Base-by-base conservation (phyloP, 371 early-diverging fungal genomes). In the Mucor racemosus region DNA sequence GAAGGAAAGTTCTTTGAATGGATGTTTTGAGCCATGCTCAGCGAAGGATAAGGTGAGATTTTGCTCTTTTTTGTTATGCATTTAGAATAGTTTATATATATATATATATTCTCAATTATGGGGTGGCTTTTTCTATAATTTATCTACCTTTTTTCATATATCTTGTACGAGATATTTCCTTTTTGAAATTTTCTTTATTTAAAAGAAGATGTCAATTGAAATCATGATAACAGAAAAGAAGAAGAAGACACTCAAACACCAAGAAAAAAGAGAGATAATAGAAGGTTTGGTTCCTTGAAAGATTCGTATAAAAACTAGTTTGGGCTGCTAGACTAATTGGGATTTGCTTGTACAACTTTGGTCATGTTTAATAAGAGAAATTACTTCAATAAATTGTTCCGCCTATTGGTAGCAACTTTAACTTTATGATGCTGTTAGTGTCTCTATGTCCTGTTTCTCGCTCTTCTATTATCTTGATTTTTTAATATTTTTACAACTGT, bases 31-130 rank as follows among this genome's bases (percentile, higher is more conserved):
- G 35, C 68, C 60, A 35, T 84, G 84, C 35, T 60, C 78, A 19
- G 33, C 58, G 9, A 80, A 80, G 64, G 84, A 84, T 60, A 84
- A 84, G 84, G 84, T 84, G 62, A 72, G 75, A 58, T 42, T 17
- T 21, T 66, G 36, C 46, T 34, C 50, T 50, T 41, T 66, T 62
- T 67, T 50, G 61, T 57, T 44, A 17, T 46, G 7, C 21, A n/a
- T 7, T 21, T 48, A 48, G 48, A 19, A 7, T 48, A 48, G 48
- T 21, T 17, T n/a, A 21, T 48, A 9, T 36, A 36, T 36, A 36
- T 36, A 4, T 48, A 48, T 19, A 48, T 48, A 6, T 48, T 48
- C n/a, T 48, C 48, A 48, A 48, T 48, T 19, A 48, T 19, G 48
- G 26, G 7, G 46, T 17, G 44, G 17, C 44, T 19, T 21, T 48